These are phyloP conservation scores for Xylariaceae sp. DNA, from an alignment of 2,329 filamentous ascomycete species.

Conservation along the genomic window DNA sequence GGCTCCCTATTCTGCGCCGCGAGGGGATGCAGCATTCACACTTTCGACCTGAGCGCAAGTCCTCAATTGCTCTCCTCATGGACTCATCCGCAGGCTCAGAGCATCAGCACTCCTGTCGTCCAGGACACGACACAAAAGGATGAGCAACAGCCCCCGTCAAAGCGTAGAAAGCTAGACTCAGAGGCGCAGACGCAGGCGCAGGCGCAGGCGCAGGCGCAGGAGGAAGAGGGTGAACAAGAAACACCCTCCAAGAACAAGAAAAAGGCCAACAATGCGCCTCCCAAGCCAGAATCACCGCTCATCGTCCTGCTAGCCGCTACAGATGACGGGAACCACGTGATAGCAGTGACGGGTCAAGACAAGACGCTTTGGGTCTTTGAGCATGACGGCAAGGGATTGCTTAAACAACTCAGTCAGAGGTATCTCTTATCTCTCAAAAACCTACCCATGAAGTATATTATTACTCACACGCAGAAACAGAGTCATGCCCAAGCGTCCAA, in stretches of 20 bases:
- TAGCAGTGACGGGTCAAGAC: slow-evolving; percentile 83
- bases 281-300: slow-evolving; percentile 47
- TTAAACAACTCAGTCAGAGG: slow-evolving; percentile 69
- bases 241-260: slow-evolving; percentile 19
- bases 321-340: slow-evolving; percentile 58
- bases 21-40: slow-evolving; percentile 65
- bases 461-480: slow-evolving; percentile 41
- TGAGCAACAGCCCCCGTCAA: slow-evolving; percentile 13
- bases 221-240: slow-evolving; percentile 1
- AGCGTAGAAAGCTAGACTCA: slow-evolving; percentile 13
- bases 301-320: slow-evolving; percentile 65
- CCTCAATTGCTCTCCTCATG: slow-evolving; percentile 24
- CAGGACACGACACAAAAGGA: slow-evolving; percentile 1
- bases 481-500: slow-evolving; percentile 84
- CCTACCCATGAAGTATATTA: not conserved
- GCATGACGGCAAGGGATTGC: slow-evolving; percentile 52
- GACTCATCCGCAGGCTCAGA: slow-evolving; percentile 23
- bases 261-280: slow-evolving; percentile 32
- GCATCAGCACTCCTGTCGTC: not conserved
- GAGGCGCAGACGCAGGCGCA: not conserved
- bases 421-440: slow-evolving; percentile 31
- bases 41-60: slow-evolving; percentile 47
- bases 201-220: not conserved
- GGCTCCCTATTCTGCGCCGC: slow-evolving; percentile 60
- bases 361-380: slow-evolving; percentile 83